Percentiles rank a stretch among this genome's conserved stretches.
Conservation (phyloP, 805 yeast species). For the Pichia paraexigua region DNA sequence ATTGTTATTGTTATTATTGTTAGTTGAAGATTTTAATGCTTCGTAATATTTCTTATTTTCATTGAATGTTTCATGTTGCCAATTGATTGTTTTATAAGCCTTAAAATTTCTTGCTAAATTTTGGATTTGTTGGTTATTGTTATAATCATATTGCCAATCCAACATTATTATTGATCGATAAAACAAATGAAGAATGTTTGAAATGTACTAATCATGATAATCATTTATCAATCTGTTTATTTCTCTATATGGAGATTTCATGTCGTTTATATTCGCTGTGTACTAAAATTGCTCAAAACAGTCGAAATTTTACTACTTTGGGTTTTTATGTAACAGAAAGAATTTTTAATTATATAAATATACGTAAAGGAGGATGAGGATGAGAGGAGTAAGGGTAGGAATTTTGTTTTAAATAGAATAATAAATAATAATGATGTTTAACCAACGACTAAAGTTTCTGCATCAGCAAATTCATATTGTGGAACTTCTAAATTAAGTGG, state of each 20-base stretch:
- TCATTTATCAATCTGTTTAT: too few species aligned
- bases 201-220: too few species aligned
- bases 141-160: conserved; percentile 9
- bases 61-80: conserved; percentile 54
- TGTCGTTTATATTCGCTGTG: not conserved
- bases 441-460: conserved; percentile 82
- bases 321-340: not conserved
- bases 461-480: conserved; percentile 70
- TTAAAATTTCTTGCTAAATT: conserved; percentile 40
- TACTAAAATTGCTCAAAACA: too few species aligned
- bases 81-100: conserved; percentile 59
- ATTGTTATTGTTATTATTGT: too few species aligned
- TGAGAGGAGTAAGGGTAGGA: not conserved
- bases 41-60: conserved; percentile 33
- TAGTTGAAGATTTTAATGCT: conserved; percentile 12
- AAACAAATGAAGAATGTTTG: not conserved
- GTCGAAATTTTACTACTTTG: too few species aligned
- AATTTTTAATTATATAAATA: not conserved
- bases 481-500: conserved; percentile 98
- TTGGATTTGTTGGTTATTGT: conserved; percentile 4
- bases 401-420: not conserved
- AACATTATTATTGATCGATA: not conserved
- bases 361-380: not conserved
- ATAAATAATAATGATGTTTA: conserved; percentile 27
- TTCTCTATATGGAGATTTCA: too few species aligned